These are phyloP conservation scores for Colletotrichum somersetense DNA, from an alignment of 2,329 filamentous ascomycete species.

Conservation along the genomic window DNA sequence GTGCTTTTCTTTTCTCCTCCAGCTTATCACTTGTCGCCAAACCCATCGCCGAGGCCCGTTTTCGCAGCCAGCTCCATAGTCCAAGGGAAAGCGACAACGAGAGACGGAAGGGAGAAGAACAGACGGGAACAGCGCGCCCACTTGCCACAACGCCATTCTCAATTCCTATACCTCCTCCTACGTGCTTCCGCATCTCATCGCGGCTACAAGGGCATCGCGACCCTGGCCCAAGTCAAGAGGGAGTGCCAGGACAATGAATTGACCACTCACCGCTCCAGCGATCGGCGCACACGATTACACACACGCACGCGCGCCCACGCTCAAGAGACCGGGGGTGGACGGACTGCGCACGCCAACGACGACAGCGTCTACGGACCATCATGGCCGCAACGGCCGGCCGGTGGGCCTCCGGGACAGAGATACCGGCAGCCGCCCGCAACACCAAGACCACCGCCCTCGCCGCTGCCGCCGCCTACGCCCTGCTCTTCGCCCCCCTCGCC, in stretches of 20 bases:
- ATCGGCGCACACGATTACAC: conserved; percentile 34
- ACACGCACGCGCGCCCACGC: conserved; percentile 23
- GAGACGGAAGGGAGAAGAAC: not conserved
- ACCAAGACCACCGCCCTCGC: conserved; percentile 19
- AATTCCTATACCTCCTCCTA: not conserved
- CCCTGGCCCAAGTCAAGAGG: not conserved
- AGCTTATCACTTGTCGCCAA: conserved; percentile 21
- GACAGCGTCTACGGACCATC: conserved; percentile 13
- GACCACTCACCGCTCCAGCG: conserved; percentile 33
- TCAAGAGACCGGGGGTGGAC: conserved; percentile 9
- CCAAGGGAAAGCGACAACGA: conserved; percentile 3
- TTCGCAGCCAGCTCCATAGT: conserved; percentile 9
- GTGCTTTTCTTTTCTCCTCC: conserved; percentile 29
- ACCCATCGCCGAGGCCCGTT: conserved; percentile 22
- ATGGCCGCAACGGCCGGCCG: conserved; percentile 12
- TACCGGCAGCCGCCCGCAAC: conserved; percentile 13
- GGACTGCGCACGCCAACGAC: conserved; percentile 19
- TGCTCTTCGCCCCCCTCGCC: conserved; percentile 33
- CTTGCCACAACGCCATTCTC: not conserved
- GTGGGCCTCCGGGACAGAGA: conserved; percentile 1
- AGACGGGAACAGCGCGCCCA: not conserved
- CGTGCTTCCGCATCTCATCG: not conserved
- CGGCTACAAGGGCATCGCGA: conserved; percentile 3
- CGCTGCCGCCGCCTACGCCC: conserved; percentile 18
- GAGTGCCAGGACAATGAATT: conserved; percentile 28